phyloP scores from a whole-genome alignment of 2,329 filamentous ascomycete genomes.

The Pestalotiopsis sp. region DNA sequence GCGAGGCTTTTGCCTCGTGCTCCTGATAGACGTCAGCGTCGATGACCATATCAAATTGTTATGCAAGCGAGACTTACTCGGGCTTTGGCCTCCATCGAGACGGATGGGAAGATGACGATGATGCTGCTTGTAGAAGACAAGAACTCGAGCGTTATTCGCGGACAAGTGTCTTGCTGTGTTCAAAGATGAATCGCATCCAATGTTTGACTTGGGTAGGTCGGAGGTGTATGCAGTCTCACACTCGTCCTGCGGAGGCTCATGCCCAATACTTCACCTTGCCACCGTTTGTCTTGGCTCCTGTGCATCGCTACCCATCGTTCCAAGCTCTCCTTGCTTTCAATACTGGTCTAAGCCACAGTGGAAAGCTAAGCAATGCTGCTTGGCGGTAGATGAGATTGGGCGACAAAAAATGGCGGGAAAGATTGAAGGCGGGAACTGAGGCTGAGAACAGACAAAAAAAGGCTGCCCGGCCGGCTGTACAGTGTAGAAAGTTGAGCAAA shows the following conservation, averaged over 20 bases:
- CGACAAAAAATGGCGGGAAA: background rate
- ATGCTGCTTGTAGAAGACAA: background rate
- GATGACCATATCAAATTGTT: background rate
- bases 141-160: background rate
- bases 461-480: background rate
- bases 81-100: conserved; percentile 9
- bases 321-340: background rate
- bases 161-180: background rate
- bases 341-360: conserved; percentile 1
- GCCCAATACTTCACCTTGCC: background rate
- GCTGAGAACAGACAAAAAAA: background rate
- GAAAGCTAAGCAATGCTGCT: background rate
- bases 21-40: conserved; percentile 38
- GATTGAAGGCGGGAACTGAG: background rate
- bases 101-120: background rate
- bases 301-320: conserved; percentile 1
- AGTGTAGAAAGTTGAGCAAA: background rate
- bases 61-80: background rate
- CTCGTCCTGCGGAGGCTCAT: background rate
- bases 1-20: conserved; percentile 53
- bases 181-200: background rate
- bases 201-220: background rate
- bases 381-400: background rate
- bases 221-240: background rate
- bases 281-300: background rate